Base-by-base conservation (phyloP, 1,284 basidiomycete species). In the Flammula alnicola region DNA sequence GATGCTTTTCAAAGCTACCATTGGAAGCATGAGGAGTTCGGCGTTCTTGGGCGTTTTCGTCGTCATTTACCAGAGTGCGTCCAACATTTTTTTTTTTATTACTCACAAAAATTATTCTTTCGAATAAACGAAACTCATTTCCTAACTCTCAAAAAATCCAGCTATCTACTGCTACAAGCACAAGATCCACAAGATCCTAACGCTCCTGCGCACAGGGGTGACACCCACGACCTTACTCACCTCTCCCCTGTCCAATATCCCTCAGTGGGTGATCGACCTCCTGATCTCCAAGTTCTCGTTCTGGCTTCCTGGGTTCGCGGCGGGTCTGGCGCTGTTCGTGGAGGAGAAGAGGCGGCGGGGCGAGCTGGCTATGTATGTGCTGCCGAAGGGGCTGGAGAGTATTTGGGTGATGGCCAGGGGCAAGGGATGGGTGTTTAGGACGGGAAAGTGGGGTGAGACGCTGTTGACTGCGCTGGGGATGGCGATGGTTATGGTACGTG, bases 301-400 rank as follows among this genome's bases (percentile, higher is more conserved):
- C 69, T 91, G 83, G 80, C 30, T 92, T 4, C 79, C 85, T 4
- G 95, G 95, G 0, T 79, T 95, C 51, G 66, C 86, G 4, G 81
- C 90, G 7, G 93, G 89, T 12, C 62, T 95, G 2, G 81, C 91
- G 10, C 74, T 98, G 31, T 85, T 98, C 47, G 80, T 96, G 3
- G 96, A 99, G 64, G 93, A 94, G 63, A 88, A 84, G 67, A 75
- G 84, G 43, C 75, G 93, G 11, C 77, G 93, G 10, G 84, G 83
- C 3, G 93, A 96, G 70, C 72, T 96, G 55, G 93, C 95, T 22
- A 95, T 97, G 87, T 99, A 96, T 67, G 93, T 94, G 3, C 72
- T 98, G 31, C 95, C 95, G n/a, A 93, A 94, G 68, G 91, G 84
- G 0, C 68, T 96, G 36, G 93, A 96, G 72, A 90, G 89, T 48